These are phyloP conservation scores for Lentinula aciculospora DNA, from an alignment of 768 basidiomycete genomes.

Conservation along the genomic window DNA sequence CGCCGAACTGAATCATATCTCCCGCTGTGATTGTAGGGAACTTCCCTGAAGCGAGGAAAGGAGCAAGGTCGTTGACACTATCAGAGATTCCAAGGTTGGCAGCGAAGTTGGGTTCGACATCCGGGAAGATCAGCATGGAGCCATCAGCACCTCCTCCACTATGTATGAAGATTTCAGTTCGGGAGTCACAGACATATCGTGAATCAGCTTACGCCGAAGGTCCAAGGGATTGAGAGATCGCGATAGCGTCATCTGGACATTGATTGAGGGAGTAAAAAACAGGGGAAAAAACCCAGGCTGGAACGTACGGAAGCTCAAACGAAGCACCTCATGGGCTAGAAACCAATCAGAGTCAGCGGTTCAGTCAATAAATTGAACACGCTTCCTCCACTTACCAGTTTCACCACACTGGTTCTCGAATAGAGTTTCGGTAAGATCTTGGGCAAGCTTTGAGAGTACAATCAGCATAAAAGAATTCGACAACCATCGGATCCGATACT, in stretches of 20 bases:
- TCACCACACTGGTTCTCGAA: slow-evolving; percentile 31
- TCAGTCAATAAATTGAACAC: background rate
- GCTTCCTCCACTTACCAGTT: background rate
- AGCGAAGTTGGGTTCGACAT: slow-evolving; percentile 16
- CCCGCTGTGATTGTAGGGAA: background rate
- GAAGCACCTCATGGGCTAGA: slow-evolving; percentile 24
- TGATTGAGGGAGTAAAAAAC: slow-evolving; percentile 1
- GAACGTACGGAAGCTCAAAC: slow-evolving; percentile 18
- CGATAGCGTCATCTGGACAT: slow-evolving; percentile 18
- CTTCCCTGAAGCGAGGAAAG: slow-evolving; percentile 3
- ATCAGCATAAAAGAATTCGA: background rate
- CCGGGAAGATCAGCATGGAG: slow-evolving; percentile 21
- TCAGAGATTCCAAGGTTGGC: slow-evolving; percentile 11
- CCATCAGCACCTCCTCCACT: slow-evolving; percentile 27
- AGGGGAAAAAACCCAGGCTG: slow-evolving; percentile 11
- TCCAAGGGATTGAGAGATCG: slow-evolving; percentile 7
- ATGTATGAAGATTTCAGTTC: background rate
- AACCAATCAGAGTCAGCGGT: background rate
- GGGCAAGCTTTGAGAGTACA: background rate
- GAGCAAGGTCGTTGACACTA: slow-evolving; percentile 12
- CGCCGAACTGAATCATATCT: slow-evolving; percentile 25
- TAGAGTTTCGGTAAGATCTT: slow-evolving; percentile 25
- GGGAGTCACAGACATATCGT: background rate
- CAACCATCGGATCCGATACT: background rate
- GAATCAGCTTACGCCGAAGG: background rate